phyloP scores from a whole-genome alignment of 805 yeast genomes.

The Ogataea corticis region DNA sequence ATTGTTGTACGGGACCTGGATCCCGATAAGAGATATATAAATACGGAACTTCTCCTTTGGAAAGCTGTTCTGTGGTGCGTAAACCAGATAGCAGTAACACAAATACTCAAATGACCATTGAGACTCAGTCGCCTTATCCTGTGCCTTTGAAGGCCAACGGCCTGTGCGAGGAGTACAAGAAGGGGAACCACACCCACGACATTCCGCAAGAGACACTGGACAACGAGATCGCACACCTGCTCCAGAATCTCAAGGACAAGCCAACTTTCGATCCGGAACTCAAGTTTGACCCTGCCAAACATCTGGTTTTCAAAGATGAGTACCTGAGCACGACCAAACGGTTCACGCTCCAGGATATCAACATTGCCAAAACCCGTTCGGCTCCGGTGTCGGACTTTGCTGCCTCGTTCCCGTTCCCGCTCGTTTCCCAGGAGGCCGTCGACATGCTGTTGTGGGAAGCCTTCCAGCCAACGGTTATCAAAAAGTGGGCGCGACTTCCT shows the following conservation, averaged over 20 bases:
- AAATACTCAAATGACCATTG: slow-evolving; percentile 16
- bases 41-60: too few relatives aligned
- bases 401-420: slow-evolving; percentile 58
- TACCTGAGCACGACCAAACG: slow-evolving; percentile 37
- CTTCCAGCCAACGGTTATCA: slow-evolving; percentile 42
- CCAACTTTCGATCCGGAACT: slow-evolving; percentile 32
- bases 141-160: slow-evolving; percentile 22
- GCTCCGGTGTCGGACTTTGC: slow-evolving; percentile 36
- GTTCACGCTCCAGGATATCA: slow-evolving; percentile 38
- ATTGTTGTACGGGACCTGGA: too few relatives aligned
- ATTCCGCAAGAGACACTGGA: slow-evolving; percentile 27
- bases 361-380: slow-evolving; percentile 34
- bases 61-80: too few relatives aligned
- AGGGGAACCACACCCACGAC: slow-evolving; percentile 21
- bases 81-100: too few relatives aligned
- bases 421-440: slow-evolving; percentile 58
- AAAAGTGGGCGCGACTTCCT: slow-evolving; percentile 43
- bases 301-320: slow-evolving; percentile 38
- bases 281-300: slow-evolving; percentile 39
- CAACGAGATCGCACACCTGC: slow-evolving; percentile 22
- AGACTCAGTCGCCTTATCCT: slow-evolving; percentile 19
- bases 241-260: slow-evolving; percentile 22
- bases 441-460: slow-evolving; percentile 55
- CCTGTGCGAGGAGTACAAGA: slow-evolving; percentile 17
- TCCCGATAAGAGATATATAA: background rate